These are phyloP conservation scores for Pseudocercospora macadamiae DNA, from an alignment of 2,329 filamentous ascomycete genomes.

Conservation along the genomic window DNA sequence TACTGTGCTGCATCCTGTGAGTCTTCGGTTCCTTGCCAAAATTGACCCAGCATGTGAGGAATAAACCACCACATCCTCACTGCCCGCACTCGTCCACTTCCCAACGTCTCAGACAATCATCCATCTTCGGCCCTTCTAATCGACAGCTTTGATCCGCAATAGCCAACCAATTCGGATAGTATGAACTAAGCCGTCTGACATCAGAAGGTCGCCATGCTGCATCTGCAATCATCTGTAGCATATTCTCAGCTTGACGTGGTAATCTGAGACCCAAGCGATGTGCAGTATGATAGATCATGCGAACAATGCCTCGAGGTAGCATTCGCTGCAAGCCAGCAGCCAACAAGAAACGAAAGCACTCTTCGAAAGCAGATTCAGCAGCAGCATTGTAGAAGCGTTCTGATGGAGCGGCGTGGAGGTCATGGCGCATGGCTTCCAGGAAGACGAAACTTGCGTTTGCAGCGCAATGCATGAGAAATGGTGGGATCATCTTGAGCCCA, in stretches of 20 bases:
- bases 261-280: conserved; percentile 13
- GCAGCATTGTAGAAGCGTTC: too few relatives aligned
- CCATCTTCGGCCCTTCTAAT: too few relatives aligned
- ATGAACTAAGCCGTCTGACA: conserved; percentile 8
- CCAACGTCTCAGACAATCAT: too few relatives aligned
- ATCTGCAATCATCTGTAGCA: conserved; percentile 21
- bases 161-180: conserved; percentile 20
- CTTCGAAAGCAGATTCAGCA: conserved; percentile 20
- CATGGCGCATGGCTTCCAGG: conserved; percentile 11
- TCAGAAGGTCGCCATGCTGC: conserved; percentile 23
- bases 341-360: conserved; percentile 22
- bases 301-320: conserved; percentile 17
- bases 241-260: not conserved
- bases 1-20: too few relatives aligned
- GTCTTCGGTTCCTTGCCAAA: too few relatives aligned
- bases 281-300: conserved; percentile 23
- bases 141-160: too few relatives aligned
- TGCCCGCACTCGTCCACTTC: too few relatives aligned
- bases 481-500: conserved; percentile 19
- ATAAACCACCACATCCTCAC: too few relatives aligned
- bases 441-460: conserved; percentile 15
- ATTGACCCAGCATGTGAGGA: too few relatives aligned
- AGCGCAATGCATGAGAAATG: conserved; percentile 16
- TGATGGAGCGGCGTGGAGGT: not conserved
- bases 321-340: conserved; percentile 18